These are phyloP conservation scores for Musa balbisiana DNA, from an alignment of 202 grass and related monocot genomes.

Conservation along the genomic window DNA sequence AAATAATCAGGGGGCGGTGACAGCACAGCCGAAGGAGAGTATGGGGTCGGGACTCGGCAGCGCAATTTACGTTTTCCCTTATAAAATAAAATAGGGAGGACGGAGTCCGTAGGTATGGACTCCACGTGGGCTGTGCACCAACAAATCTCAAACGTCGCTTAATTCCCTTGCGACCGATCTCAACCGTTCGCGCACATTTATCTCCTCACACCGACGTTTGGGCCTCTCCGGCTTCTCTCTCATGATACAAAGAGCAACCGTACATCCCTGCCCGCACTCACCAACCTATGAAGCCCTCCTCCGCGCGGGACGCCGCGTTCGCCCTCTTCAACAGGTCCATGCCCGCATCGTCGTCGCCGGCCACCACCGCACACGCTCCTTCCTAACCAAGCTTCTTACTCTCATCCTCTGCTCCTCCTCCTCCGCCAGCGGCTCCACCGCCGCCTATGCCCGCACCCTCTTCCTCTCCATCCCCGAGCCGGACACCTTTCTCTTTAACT, in stretches of 20 bases:
- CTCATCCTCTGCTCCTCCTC: slow-evolving; percentile 15
- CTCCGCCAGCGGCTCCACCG: slow-evolving; percentile 22
- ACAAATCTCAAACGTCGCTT: too few species aligned
- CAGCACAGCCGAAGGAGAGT: background rate
- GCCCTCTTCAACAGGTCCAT: slow-evolving; percentile 43
- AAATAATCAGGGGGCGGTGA: background rate
- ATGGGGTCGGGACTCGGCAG: background rate
- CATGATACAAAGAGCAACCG: background rate
- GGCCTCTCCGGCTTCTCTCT: background rate
- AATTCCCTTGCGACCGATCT: too few species aligned
- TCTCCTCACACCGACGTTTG: too few species aligned
- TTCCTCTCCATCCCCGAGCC: slow-evolving; percentile 32
- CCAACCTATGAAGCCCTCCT: slow-evolving; percentile 47
- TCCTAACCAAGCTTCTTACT: slow-evolving; percentile 52
- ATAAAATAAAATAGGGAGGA: background rate
- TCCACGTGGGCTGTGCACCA: too few species aligned
- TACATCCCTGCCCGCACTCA: slow-evolving; percentile 4
- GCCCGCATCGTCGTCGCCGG: slow-evolving; percentile 44
- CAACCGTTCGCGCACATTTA: too few species aligned
- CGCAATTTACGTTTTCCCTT: background rate
- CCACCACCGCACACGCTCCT: slow-evolving; percentile 19
- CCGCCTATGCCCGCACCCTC: slow-evolving; percentile 34
- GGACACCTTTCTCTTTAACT: slow-evolving; percentile 46
- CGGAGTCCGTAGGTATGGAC: background rate
- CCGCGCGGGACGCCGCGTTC: slow-evolving; percentile 30